Evolutionary conservation across 2,329 filamentous ascomycete genomes (phyloP).

Genomic region (Arthrobotrys conoides): DNA sequence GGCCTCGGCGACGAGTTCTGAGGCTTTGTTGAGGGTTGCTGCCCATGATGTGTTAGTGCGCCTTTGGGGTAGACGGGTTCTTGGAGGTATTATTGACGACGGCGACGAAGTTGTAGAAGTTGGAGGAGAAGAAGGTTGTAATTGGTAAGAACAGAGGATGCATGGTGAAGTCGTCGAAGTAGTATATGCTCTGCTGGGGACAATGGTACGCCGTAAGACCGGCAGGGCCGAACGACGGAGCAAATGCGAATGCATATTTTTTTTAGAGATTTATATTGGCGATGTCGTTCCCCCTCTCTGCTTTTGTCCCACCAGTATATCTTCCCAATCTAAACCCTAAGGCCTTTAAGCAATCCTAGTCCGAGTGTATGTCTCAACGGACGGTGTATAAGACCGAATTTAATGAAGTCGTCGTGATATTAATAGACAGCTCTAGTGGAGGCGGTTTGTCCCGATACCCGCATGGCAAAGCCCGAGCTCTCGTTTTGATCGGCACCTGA

Average conservation of each 20-base stretch:
- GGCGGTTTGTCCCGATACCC: constrained; percentile 29
- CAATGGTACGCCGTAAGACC: constrained; percentile 31
- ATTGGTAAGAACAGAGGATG: constrained; percentile 49
- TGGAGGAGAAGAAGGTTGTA: not conserved
- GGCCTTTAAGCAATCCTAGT: not conserved
- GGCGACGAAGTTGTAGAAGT: not conserved
- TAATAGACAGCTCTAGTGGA: not conserved
- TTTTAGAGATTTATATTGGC: not conserved
- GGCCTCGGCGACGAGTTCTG: constrained; percentile 56
- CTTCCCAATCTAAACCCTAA: not conserved
- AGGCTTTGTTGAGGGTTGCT: constrained; percentile 58
- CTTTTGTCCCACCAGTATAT: constrained; percentile 8
- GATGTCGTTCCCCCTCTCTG: not conserved
- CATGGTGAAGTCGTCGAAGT: constrained; percentile 37
- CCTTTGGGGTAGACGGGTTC: constrained; percentile 26
- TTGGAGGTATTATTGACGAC: too few species aligned
- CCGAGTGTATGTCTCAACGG: not conserved
- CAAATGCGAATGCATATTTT: constrained; percentile 30
- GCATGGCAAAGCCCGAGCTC: constrained; percentile 8
- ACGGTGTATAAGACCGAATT: not conserved
- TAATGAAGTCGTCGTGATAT: not conserved
- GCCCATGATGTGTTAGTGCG: constrained; percentile 44
- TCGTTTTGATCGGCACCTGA: not conserved
- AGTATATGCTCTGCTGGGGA: constrained; percentile 45
- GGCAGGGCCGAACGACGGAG: constrained; percentile 44